These are phyloP conservation scores for Claviceps sp. DNA, from an alignment of 2,329 filamentous ascomycete genomes.

Conservation along the genomic window DNA sequence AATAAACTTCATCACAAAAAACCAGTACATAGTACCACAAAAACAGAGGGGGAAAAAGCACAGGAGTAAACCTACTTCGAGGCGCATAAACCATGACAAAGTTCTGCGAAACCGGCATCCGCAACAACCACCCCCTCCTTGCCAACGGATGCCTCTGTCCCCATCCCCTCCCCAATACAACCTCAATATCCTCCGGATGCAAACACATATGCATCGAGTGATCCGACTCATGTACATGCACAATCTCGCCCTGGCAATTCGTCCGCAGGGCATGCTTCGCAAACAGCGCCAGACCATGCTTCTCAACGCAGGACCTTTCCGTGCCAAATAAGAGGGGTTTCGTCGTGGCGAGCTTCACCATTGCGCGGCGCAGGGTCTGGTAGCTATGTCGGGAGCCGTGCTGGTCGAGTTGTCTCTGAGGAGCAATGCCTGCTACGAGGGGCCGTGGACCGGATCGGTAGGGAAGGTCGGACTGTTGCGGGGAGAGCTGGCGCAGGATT, in stretches of 20 bases:
- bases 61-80: conserved; percentile 27
- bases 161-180: conserved; percentile 65
- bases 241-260: conserved; percentile 68
- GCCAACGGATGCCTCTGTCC: conserved; percentile 59
- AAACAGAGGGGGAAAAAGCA: not conserved
- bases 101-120: conserved; percentile 55
- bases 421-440: conserved; percentile 59
- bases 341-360: conserved; percentile 36
- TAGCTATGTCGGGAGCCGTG: conserved; percentile 41
- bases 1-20: no score
- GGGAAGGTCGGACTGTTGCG: conserved; percentile 33
- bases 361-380: conserved; percentile 35
- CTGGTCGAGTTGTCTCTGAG: conserved; percentile 67
- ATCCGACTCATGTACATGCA: conserved; percentile 66
- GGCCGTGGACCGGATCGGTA: conserved; percentile 52
- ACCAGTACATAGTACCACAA: no score
- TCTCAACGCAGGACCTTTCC: conserved; percentile 66
- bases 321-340: conserved; percentile 39
- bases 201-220: conserved; percentile 68
- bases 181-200: conserved; percentile 62
- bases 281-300: conserved; percentile 68
- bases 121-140: conserved; percentile 46
- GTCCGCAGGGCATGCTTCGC: conserved; percentile 50
- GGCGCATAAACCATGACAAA: conserved; percentile 80
- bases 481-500: conserved; percentile 30